Conservation (phyloP, 768 basidiomycete genomes). For the Udeniomyces megalosporus region DNA sequence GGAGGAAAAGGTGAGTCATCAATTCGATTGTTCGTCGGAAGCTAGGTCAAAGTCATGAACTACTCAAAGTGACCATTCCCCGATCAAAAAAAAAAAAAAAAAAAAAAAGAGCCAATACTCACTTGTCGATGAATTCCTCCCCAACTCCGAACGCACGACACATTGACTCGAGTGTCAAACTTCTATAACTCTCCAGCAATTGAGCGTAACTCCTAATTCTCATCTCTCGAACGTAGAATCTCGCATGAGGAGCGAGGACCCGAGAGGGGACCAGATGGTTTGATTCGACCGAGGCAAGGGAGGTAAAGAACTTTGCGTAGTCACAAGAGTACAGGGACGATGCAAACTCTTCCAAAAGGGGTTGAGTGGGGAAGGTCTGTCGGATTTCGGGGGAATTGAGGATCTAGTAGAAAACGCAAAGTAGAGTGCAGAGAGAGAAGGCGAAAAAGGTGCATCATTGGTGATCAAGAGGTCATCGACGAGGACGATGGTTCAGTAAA, state of each 20-base stretch:
- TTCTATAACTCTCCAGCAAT: constrained; percentile 77
- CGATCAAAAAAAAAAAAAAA: too few species aligned
- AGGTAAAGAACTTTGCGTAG: constrained; percentile 84
- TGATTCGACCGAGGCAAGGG: constrained; percentile 80
- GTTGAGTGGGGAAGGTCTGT: constrained; percentile 64
- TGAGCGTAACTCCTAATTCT: constrained; percentile 84
- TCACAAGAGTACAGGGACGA: constrained; percentile 83
- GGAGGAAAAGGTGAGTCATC: not conserved
- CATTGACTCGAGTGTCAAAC: constrained; percentile 73
- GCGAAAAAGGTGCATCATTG: too few species aligned
- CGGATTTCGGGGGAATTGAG: constrained; percentile 75
- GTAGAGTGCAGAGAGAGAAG: not conserved
- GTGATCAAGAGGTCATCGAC: too few species aligned
- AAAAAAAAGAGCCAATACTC: too few species aligned
- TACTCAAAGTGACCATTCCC: too few species aligned
- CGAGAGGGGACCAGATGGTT: constrained; percentile 73
- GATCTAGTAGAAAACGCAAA: constrained; percentile 42
- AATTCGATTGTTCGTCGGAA: too few species aligned
- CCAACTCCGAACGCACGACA: constrained; percentile 76
- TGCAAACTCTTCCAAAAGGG: constrained; percentile 63
- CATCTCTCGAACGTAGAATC: constrained; percentile 89
- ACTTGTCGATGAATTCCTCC: constrained; percentile 73
- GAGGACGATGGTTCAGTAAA: too few species aligned
- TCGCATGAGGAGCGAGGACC: constrained; percentile 65
- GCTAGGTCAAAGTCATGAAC: too few species aligned